Percentiles rank a stretch among this genome's conserved stretches.
Evolutionary conservation across 805 yeast genomes (phyloP).

Genomic region (Kodamaea jinghongensis): DNA sequence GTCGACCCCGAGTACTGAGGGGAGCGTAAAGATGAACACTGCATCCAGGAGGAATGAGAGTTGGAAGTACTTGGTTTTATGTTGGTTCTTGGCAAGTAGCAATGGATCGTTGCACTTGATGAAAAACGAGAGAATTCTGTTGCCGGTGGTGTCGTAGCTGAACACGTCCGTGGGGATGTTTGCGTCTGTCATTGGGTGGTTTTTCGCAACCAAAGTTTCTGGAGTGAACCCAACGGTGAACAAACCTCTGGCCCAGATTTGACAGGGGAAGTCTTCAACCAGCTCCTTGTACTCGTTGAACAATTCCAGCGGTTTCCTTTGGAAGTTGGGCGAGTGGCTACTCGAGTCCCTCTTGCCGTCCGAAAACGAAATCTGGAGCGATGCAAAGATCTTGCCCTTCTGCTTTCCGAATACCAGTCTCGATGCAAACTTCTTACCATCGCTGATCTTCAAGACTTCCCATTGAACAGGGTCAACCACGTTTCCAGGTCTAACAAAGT

Average conservation of each 20-base stretch:
- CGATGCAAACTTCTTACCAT: slow-evolving; percentile 23
- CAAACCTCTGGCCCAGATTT: slow-evolving; percentile 28
- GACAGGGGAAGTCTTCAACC: slow-evolving; percentile 12
- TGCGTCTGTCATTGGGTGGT: neutral
- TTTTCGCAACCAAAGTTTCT: slow-evolving; percentile 11
- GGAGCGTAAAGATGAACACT: slow-evolving; percentile 26
- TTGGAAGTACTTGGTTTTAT: slow-evolving; percentile 15
- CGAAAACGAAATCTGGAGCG: slow-evolving; percentile 21
- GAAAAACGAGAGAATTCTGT: slow-evolving; percentile 28
- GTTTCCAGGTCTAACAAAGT: slow-evolving; percentile 26
- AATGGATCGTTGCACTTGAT: slow-evolving; percentile 26
- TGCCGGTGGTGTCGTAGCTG: slow-evolving; percentile 5
- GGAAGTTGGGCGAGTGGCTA: slow-evolving; percentile 6
- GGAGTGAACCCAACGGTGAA: slow-evolving; percentile 25
- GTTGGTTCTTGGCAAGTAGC: slow-evolving; percentile 20
- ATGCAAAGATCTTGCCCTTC: slow-evolving; percentile 18
- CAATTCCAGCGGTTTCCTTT: slow-evolving; percentile 5
- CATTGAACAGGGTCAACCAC: slow-evolving; percentile 20
- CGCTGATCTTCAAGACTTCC: slow-evolving; percentile 20
- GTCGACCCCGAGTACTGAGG: slow-evolving; percentile 23
- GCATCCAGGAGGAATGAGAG: slow-evolving; percentile 29
- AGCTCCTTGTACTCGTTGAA: slow-evolving; percentile 11
- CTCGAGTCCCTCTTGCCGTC: neutral
- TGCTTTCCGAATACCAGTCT: slow-evolving; percentile 23
- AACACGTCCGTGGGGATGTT: neutral